Evolutionary conservation across 2,329 filamentous ascomycete species (phyloP).

Genomic region (Coniosporium tulheliwenetii): DNA sequence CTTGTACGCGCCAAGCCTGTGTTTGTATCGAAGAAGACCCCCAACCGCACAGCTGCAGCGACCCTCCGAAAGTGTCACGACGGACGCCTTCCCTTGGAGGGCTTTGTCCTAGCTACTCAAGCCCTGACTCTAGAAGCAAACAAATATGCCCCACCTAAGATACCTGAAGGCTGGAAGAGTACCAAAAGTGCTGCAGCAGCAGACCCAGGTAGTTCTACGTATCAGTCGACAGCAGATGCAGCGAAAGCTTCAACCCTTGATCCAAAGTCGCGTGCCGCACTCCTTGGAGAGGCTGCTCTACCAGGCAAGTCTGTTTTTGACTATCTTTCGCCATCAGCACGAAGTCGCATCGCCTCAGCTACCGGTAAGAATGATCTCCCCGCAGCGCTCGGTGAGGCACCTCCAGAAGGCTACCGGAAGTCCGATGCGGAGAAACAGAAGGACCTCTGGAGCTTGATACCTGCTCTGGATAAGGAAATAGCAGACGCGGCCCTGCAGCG

Average conservation of each 20-base stretch:
- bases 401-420: constrained; percentile 45
- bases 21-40: constrained; percentile 55
- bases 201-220: constrained; percentile 14
- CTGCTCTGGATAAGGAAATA: constrained; percentile 22
- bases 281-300: constrained; percentile 66
- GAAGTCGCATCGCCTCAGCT: constrained; percentile 59
- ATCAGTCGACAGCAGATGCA: constrained; percentile 57
- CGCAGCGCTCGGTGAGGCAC: constrained; percentile 56
- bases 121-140: constrained; percentile 26
- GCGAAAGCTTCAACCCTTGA: constrained; percentile 64
- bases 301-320: constrained; percentile 94
- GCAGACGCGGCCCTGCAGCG: constrained; percentile 31
- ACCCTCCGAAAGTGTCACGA: constrained; percentile 63
- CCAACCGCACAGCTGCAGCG: constrained; percentile 18
- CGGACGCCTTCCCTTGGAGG: constrained; percentile 61
- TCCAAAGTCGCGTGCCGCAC: constrained; percentile 57
- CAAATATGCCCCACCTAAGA: constrained; percentile 47
- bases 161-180: constrained; percentile 62
- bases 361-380: constrained; percentile 69
- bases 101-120: constrained; percentile 56
- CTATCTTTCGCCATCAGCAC: constrained; percentile 63
- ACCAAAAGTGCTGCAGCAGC: constrained; percentile 25
- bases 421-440: constrained; percentile 48
- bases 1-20: constrained; percentile 51
- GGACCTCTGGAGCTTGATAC: constrained; percentile 33